Evolutionary conservation across 495 filamentous ascomycete genomes (phyloP).

Genomic region (Trichoderma orchidacearum): DNA sequence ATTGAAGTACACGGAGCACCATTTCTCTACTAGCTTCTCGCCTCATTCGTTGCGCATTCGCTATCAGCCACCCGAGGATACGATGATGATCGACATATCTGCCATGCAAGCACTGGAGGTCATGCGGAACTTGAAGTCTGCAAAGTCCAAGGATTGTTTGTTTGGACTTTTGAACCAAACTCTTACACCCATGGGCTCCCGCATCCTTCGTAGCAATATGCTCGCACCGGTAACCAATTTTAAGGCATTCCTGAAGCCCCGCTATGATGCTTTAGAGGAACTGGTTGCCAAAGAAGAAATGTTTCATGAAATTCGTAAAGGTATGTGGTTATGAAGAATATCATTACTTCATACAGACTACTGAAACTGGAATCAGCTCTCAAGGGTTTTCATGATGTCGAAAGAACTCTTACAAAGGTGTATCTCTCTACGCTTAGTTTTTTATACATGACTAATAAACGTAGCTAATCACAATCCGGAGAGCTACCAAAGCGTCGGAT

Average conservation of each 20-base stretch:
- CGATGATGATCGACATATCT: constrained; percentile 86
- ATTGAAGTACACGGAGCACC: constrained; percentile 67
- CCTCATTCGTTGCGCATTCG: constrained; percentile 71
- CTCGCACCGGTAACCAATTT: constrained; percentile 77
- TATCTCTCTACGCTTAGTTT: constrained; percentile 5
- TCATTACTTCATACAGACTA: not conserved
- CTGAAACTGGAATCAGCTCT: constrained; percentile 34
- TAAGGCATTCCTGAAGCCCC: constrained; percentile 40
- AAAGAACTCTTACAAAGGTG: constrained; percentile 51
- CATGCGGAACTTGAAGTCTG: constrained; percentile 70
- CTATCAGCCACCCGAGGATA: constrained; percentile 78
- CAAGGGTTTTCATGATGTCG: constrained; percentile 59
- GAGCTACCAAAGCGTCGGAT: constrained; percentile 48
- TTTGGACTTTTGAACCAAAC: constrained; percentile 79
- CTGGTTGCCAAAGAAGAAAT: constrained; percentile 74
- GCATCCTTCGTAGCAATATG: constrained; percentile 67
- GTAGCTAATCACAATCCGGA: constrained; percentile 26
- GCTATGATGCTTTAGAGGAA: constrained; percentile 79
- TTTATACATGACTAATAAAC: constrained; percentile 8
- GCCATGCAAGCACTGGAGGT: constrained; percentile 79
- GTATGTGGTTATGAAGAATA: constrained; percentile 13
- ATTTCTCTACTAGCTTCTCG: constrained; percentile 45
- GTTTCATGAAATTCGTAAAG: constrained; percentile 63
- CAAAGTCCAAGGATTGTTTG: constrained; percentile 62
- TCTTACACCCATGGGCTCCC: constrained; percentile 73